Base-by-base conservation (phyloP, 2,329 filamentous ascomycete species). In the Cordyceps militaris region DNA sequence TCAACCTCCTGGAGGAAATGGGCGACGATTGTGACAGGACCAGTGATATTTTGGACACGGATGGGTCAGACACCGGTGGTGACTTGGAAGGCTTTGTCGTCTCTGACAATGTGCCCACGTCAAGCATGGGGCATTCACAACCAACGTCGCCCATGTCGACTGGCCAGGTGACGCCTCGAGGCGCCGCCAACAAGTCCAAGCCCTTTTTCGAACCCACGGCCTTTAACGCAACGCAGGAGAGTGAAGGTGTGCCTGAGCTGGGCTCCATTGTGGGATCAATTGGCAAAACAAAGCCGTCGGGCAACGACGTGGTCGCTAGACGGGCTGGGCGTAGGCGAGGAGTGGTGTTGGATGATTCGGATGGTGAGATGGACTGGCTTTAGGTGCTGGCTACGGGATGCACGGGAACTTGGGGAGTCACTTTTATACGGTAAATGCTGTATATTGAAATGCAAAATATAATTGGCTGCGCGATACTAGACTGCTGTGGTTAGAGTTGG, bases 71-170 rank as follows among this genome's bases (percentile, higher is more conserved):
- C 58, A 71, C 73, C 59, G 77, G 76, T 13, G 73, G 69, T 46
- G 80, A 82, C 61, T 67, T 83, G 14, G 58, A 81, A 63, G 73
- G 83, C 71, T 79, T 89, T 70, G 66, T 89, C 64, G 74, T 85
- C 65, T 67, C 74, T 62, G 69, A 84, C 69, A 69, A 84, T 59
- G 66, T 67, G 36, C 60, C 69, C 4, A 65, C 66, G 0, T 76
- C 74, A 1, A 75, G 74, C 61, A 68, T 69, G 63, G 66, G 61
- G 30, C 66, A 70, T 14, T 70, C 67, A 6, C 61, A 62, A 30
- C 65, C 65, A 14, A 66, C 69, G n/a, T 66, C 68, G 28, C 62
- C 68, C 10, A 61, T 62, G 3, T 63, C 63, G 14, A 57, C 61
- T 1, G 60, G 60, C 24, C 64, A 64, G 49, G 63, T 36, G 36